A percentile compares a stretch with the other conserved stretches of the same genome.
Conservation (phyloP, 768 basidiomycete genomes). For the Solioccasus polychromus region DNA sequence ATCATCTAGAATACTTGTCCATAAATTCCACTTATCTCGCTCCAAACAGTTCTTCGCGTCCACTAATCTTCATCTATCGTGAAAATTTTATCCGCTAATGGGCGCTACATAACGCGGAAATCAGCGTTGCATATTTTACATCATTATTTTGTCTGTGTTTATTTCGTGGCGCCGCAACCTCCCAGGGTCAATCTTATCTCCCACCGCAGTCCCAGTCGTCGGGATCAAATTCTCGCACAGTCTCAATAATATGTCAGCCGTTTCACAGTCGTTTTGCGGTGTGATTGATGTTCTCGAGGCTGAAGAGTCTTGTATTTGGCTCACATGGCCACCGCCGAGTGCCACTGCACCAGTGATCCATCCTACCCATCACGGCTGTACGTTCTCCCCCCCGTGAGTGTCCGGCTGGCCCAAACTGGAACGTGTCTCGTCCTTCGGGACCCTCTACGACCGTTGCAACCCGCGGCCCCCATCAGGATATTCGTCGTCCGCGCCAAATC, state of each 20-base stretch:
- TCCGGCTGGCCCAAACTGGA: constrained; percentile 15
- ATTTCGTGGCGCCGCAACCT: constrained; percentile 22
- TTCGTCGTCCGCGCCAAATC: constrained; percentile 8
- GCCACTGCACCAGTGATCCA: constrained; percentile 1
- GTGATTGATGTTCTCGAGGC: too few relatives aligned
- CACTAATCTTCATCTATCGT: constrained; percentile 12
- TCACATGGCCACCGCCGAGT: constrained; percentile 6
- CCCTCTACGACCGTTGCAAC: constrained; percentile 18
- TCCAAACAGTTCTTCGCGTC: background rate
- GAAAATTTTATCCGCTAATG: constrained; percentile 31
- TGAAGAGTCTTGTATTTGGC: background rate
- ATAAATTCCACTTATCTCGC: background rate
- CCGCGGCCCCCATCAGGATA: constrained; percentile 12
- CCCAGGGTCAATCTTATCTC: constrained; percentile 35
- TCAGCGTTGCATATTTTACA: constrained; percentile 29
- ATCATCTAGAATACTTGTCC: background rate
- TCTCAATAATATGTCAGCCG: background rate
- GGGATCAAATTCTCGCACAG: background rate
- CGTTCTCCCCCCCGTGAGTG: constrained; percentile 16
- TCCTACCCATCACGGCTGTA: constrained; percentile 20
- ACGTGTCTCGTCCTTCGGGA: constrained; percentile 18
- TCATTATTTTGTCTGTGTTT: constrained; percentile 24
- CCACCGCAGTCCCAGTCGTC: constrained; percentile 10
- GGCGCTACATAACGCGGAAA: constrained; percentile 27
- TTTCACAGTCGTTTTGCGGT: too few relatives aligned